Base-by-base conservation (phyloP, 2,329 filamentous ascomycete genomes). In the Aureobasidium sp. region DNA sequence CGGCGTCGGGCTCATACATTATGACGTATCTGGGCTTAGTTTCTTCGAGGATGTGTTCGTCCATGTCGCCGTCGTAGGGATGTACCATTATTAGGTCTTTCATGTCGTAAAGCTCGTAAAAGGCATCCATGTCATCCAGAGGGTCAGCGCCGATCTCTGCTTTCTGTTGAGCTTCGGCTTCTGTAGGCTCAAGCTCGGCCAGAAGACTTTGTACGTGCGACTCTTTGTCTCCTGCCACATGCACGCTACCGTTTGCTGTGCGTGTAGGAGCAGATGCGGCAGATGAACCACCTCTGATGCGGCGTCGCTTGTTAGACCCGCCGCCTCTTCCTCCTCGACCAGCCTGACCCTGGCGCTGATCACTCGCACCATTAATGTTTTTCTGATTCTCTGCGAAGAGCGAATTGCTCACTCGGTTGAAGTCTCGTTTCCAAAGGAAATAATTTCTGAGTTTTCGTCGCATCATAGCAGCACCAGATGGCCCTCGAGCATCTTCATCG, bases 1-100 rank as follows among this genome's bases (percentile, higher is more conserved):
- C 87, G 3, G 93, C 86, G 67, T 97, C 92, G 0, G 94, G 93
- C 72, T 97, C 94, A 74, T 97, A 99, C 94, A 99, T 97, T 77
- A 99, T 89, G 63, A 99, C 91, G 74, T 97, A 97, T 64, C 90
- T 87, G 37, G 94, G 94, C 70, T 90, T 92, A 63, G 94, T 82
- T 75, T 99, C 94, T 73, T 99, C 93, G 1, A 99, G 82, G n/a
- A 97, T 83, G 72, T 96, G 90, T 72, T 97, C 94, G 73, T 99
- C 94, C 78, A 93, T 88, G 72, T 97, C 94, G 12, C 92, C 92
- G 64, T 96, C 92, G 72, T 96, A 99, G 1, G 94, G 89, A 73
- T 97, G 94, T 20, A 97, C 82, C 44, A 96, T 85, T 13, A 97
- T 82, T 24, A 97, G 79, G 67, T 96, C 90, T 67, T 90, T 84